Evolutionary conservation across 2,329 filamentous ascomycete genomes (phyloP).

Genomic region (Cephalotrichum gorgonifer): DNA sequence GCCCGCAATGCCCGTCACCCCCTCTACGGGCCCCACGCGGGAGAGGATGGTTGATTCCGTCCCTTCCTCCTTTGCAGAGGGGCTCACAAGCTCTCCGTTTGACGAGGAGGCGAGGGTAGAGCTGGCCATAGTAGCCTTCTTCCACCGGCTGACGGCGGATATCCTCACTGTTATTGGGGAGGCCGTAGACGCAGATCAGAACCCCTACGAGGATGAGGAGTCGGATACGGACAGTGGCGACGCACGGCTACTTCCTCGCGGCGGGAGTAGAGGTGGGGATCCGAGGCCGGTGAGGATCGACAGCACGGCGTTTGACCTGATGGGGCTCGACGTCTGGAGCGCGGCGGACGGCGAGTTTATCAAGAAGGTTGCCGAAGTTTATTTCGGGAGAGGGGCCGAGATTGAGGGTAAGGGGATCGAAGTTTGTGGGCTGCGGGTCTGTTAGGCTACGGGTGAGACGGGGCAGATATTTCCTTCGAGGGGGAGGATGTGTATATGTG

Average conservation of each 20-base stretch:
- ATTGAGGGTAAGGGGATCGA: constrained; percentile 62
- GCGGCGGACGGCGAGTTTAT: constrained; percentile 59
- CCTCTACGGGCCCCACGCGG: constrained; percentile 6
- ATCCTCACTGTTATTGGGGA: constrained; percentile 53
- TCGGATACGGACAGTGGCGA: constrained; percentile 23
- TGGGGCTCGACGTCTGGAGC: constrained; percentile 76
- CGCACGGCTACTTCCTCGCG: constrained; percentile 9
- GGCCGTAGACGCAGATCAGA: constrained; percentile 32
- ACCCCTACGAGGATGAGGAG: constrained; percentile 15
- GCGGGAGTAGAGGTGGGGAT: constrained; percentile 9
- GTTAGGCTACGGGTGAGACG: constrained; percentile 24
- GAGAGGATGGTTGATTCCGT: constrained; percentile 26
- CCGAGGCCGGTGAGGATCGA: constrained; percentile 42
- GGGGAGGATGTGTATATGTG: too few relatives aligned
- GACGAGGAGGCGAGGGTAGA: constrained; percentile 43
- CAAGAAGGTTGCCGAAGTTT: constrained; percentile 47
- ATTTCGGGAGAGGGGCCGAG: constrained; percentile 53
- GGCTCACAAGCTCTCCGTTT: constrained; percentile 19
- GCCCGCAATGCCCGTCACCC: constrained; percentile 16
- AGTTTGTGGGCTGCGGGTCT: constrained; percentile 64
- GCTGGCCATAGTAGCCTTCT: constrained; percentile 69
- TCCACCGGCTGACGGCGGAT: constrained; percentile 63
- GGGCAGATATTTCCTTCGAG: neutral
- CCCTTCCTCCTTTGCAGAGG: constrained; percentile 27
- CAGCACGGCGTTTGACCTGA: constrained; percentile 53